Evolutionary conservation across 208 protist genomes (phyloP).

Genomic region (Wallacemonas sp.): DNA sequence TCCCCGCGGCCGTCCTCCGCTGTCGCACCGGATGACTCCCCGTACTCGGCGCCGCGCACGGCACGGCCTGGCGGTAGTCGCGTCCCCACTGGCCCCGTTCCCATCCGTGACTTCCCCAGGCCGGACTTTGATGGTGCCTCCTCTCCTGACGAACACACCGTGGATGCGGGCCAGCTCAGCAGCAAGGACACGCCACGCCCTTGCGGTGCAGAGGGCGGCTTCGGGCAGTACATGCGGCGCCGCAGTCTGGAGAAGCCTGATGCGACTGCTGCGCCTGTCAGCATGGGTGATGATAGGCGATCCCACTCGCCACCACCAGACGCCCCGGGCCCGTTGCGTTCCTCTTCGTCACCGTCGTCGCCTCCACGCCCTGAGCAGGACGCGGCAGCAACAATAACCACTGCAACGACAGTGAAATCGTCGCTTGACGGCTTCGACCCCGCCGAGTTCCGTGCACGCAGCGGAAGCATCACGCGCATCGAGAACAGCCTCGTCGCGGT

Average conservation of each 20-base stretch:
- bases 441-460: slow-evolving; percentile 2
- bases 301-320: neutral
- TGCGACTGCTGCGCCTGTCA: neutral
- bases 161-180: neutral
- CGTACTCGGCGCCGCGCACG: slow-evolving; percentile 3
- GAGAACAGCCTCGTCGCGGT: slow-evolving; percentile 39
- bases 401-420: too few species aligned
- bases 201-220: neutral
- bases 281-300: neutral
- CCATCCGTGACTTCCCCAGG: neutral
- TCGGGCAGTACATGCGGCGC: neutral
- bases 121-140: neutral
- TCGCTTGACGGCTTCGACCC: neutral
- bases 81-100: neutral
- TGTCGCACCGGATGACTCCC: neutral
- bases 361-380: too few species aligned
- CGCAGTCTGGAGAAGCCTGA: neutral
- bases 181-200: neutral
- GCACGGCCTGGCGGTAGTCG: slow-evolving; percentile 13
- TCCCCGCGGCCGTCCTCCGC: neutral
- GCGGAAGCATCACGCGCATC: slow-evolving; percentile 33
- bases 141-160: neutral
- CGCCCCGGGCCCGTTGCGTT: neutral
- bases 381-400: too few species aligned
- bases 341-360: too few species aligned